These are phyloP conservation scores for Smittium culicis DNA, from an alignment of 371 early-diverging fungal species.

Conservation along the genomic window DNA sequence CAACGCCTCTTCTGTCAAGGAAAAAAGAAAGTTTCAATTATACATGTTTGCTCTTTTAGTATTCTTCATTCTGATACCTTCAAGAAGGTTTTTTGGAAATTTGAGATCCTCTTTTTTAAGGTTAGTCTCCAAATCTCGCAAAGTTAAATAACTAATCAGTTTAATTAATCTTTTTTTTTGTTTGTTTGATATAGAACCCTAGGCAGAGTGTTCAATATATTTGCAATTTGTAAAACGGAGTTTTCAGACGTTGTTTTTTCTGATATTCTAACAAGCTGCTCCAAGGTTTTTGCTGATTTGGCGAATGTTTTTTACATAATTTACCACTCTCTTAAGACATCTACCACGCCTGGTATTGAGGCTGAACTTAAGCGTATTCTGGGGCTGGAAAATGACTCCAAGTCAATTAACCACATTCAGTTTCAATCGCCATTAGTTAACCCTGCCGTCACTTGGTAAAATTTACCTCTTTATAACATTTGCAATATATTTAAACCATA, in stretches of 20 bases:
- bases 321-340: not conserved
- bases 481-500: not conserved
- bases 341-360: not conserved
- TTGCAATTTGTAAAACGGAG: conserved; percentile 42
- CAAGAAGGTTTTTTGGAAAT: not conserved
- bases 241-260: conserved; percentile 79
- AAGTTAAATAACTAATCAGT: not conserved
- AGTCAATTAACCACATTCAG: conserved; percentile 12
- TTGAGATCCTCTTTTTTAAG: conserved; percentile 2
- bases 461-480: not conserved
- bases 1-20: conserved; percentile 8
- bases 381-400: conserved; percentile 3
- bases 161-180: conserved; percentile 16
- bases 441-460: conserved; percentile 4
- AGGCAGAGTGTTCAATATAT: conserved; percentile 22
- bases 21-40: conserved; percentile 9
- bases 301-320: conserved; percentile 38
- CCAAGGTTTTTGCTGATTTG: conserved; percentile 71
- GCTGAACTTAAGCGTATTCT: not conserved
- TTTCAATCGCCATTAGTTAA: conserved; percentile 5
- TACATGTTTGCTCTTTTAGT: not conserved
- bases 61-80: not conserved
- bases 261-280: conserved; percentile 83
- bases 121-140: not conserved
- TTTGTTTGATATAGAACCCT: conserved; percentile 20